Percentiles rank a stretch among this genome's conserved stretches.
Conservation (phyloP, 768 basidiomycete genomes). For the Panaeolus papilionaceus region DNA sequence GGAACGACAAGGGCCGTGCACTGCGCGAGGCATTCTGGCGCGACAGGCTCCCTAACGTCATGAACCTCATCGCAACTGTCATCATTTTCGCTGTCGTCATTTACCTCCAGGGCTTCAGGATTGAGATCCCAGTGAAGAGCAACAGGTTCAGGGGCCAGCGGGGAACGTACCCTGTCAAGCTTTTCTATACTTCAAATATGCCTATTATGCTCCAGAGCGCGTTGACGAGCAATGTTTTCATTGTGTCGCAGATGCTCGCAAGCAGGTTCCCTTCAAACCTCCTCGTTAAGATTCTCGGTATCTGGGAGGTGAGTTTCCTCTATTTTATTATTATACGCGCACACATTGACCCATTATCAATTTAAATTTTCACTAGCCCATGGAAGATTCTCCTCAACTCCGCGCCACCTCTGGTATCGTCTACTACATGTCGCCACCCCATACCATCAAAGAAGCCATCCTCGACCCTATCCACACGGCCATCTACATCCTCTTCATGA, state of each 20-base stretch:
- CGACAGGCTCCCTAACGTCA: conserved; percentile 94
- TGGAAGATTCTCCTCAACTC: conserved; percentile 94
- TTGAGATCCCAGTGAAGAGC: conserved; percentile 98
- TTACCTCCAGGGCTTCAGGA: conserved; percentile 98
- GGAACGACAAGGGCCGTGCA: conserved; percentile 97
- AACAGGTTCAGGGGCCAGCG: conserved; percentile 97
- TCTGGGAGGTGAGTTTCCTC: conserved; percentile 89
- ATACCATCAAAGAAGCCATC: conserved; percentile 86
- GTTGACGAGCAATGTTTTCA: conserved; percentile 92
- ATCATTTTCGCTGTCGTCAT: conserved; percentile 94
- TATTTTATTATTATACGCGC: conserved; percentile 3
- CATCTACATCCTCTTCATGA: conserved; percentile 91
- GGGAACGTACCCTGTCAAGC: conserved; percentile 94
- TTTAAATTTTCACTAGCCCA: conserved; percentile 69
- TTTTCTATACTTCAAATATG: conserved; percentile 99
- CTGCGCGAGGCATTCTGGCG: conserved; percentile 98
- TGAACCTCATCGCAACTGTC: conserved; percentile 95
- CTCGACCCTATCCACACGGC: conserved; percentile 94
- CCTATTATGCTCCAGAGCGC: conserved; percentile 99
- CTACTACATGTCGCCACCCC: conserved; percentile 99
- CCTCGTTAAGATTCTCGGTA: conserved; percentile 87
- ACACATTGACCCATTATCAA: conserved; percentile 9
- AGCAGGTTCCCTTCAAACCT: conserved; percentile 91
- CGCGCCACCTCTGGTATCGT: conserved; percentile 89
- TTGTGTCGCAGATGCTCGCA: conserved; percentile 95